These are phyloP conservation scores for Wallemia ichthyophaga DNA, from an alignment of 1,284 basidiomycete genomes.

Conservation along the genomic window DNA sequence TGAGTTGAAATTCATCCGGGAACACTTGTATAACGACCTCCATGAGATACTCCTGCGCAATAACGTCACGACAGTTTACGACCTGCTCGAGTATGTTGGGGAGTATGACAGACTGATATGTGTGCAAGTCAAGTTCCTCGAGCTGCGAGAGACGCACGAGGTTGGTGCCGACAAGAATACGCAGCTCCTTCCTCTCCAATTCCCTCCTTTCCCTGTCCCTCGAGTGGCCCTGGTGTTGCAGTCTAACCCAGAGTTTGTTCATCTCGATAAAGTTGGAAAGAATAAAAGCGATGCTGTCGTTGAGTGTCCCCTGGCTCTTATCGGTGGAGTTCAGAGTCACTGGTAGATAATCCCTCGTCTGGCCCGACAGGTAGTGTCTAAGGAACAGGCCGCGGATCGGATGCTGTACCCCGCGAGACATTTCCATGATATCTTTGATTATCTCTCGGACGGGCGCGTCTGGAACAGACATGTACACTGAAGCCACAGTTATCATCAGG, in stretches of 20 bases:
- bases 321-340: slow-evolving; percentile 49
- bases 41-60: slow-evolving; percentile 92
- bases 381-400: slow-evolving; percentile 75
- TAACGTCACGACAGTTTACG: slow-evolving; percentile 83
- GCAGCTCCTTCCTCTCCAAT: slow-evolving; percentile 64
- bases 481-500: slow-evolving; percentile 92
- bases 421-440: slow-evolving; percentile 99
- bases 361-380: slow-evolving; percentile 74
- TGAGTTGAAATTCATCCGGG: slow-evolving; percentile 82
- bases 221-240: slow-evolving; percentile 84
- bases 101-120: slow-evolving; percentile 56
- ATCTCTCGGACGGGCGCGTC: slow-evolving; percentile 88
- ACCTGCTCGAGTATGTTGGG: slow-evolving; percentile 78
- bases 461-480: slow-evolving; percentile 85
- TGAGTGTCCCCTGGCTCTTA: slow-evolving; percentile 48
- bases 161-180: slow-evolving; percentile 83
- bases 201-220: slow-evolving; percentile 82
- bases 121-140: slow-evolving; percentile 68
- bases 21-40: slow-evolving; percentile 96
- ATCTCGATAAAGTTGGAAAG: slow-evolving; percentile 94
- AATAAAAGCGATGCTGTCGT: slow-evolving; percentile 77
- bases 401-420: slow-evolving; percentile 79
- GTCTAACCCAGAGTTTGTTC: slow-evolving; percentile 93
- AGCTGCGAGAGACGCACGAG: slow-evolving; percentile 72
- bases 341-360: slow-evolving; percentile 76